Base-by-base conservation (phyloP, 371 early-diverging fungal genomes). In the Polyrhizophydium stewartii region DNA sequence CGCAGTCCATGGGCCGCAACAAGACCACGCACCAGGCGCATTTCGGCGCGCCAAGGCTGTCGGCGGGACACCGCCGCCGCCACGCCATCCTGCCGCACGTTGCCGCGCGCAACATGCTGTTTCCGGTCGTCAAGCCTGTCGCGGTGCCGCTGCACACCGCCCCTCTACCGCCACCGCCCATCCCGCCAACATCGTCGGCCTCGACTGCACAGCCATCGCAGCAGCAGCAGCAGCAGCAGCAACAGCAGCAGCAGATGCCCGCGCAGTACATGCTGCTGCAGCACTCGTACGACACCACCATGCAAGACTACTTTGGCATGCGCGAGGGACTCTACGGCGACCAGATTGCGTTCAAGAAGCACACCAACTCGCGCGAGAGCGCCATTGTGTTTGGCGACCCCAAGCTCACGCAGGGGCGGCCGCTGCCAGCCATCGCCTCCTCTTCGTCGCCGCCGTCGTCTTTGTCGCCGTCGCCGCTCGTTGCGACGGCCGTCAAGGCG, bases 341-440 rank as follows among this genome's bases (percentile, higher is more conserved):
- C 53, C 30, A 53, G 24, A 45, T 45, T 24, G 45, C 45, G 10
- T 24, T 10, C 41, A 60, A 27, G 46, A 63, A 25, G 61, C 19
- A 19, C 27, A 40, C 13, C 59, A 55, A 21, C 16, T 32, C 52
- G 6, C 56, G 60, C 21, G 55, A 30, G 1, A 70, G 70, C 62
- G 60, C 68, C 24, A 62, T 70, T 30, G 68, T 63, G 32, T 70
- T 73, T 64, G 73, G 73, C 19, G 73, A 73, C 37, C 60, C 59
- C 30, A 56, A 56, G 19, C 19, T 10, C 45, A 19, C 6, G 45
- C 19, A 45, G 5, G 3, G 5, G 10, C 45, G 24, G 24, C 24
- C 45, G 31, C n/a, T n/a, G n/a, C n/a, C n/a, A n/a, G n/a, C n/a
- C n/a, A n/a, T n/a, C n/a, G n/a, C n/a, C n/a, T n/a, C n/a, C n/a